Evolutionary conservation across 768 basidiomycete species (phyloP), one percentile per base, ranked within the genome.

Genomic region (Hygrophoropsis aurantiaca): DNA sequence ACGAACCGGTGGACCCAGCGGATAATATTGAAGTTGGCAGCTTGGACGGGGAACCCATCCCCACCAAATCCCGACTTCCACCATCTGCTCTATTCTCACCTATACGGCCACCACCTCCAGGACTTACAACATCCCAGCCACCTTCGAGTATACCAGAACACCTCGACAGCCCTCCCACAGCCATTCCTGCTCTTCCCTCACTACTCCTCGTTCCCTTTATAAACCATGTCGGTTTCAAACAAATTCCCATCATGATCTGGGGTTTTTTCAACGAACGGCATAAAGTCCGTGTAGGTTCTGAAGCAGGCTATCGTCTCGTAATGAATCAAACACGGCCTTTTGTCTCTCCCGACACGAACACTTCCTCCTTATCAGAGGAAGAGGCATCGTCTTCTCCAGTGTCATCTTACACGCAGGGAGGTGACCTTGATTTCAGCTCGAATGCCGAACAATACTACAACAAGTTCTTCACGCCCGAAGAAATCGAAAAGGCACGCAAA

Each of bases 241-340:
- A 90, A 58, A 83, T 95, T 47, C 94, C 94, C 11, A 68, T 79
- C 56, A 94, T 95, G 92, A 79, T 95, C 39, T 86, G 83, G 81
- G 89, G 84, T 53, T 93, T 93, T 68, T 97, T 97, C 73, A 94
- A 92, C 62, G 85, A 89, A 61, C 83, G 93, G 7, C 71, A 81
- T 39, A 83, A 87, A 59, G 91, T 92, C n/a, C 78, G 69, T 5
- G 66, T 79, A 11, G 95, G 95, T 25, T 85, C 88, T 9, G 84
- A 94, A 54, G 86, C 86, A 10, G 94, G 86, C 0, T 87, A 90
- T 61, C 71, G 74, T 38, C 73, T 97, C 46, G 77, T 97, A 54
- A 73, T 76, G 65, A 73, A 71, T 5, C 57, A 74, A 38, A 82
- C 79, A 2, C 80, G 93, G 11, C 80, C 84, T 1, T 74, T 94